Evolutionary conservation across 2,329 filamentous ascomycete genomes (phyloP), one percentile per base, ranked within the genome.

Genomic region (Daldinia sp.): DNA sequence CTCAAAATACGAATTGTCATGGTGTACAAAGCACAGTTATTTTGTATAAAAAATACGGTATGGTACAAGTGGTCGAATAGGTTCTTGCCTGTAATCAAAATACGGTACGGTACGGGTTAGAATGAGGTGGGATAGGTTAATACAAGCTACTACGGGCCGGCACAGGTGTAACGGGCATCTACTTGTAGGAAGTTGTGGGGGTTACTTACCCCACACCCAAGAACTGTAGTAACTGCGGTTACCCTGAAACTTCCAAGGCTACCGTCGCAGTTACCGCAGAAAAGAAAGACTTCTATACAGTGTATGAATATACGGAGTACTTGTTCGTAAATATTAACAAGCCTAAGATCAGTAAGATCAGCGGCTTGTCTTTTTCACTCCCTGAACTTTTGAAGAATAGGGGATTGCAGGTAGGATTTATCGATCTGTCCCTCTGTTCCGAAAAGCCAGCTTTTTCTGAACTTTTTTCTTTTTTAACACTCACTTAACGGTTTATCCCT

Each of bases 391-490:
- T 50, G 50, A 61, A 60, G n/a, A 68, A 68, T 68, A 68, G 65
- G 65, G 63, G 65, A 68, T 61, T 68, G 59, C 65, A 66, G 62
- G 50, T 61, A 63, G 56, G 56, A 65, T 63, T 63, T 53, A 57
- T 55, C 49, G 41, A 63, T 63, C 53, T 58, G 47, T 55, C 51
- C 52, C 25, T 63, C 53, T 58, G 47, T 55, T 48, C 51, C 25
- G 27, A 35, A 53, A 17, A 48, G 43, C 51, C 37, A 43, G 25
- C 13, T 13, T 49, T 32, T 32, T 34, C 11, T 50, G 2, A 35
- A 11, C 35, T 52, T 65, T 55, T 43, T 23, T 25, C 39, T 47
- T 63, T 57, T 54, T 52, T 52, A 64, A 52, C 45, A 43, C 15
- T 56, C 39, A 49, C 32, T 55, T 43, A 60, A 41, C 52, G 34